A percentile compares a stretch with the other conserved stretches of the same genome.
Evolutionary conservation across 2,329 filamentous ascomycete genomes (phyloP).

Genomic region (Neofusicoccum laricinum): DNA sequence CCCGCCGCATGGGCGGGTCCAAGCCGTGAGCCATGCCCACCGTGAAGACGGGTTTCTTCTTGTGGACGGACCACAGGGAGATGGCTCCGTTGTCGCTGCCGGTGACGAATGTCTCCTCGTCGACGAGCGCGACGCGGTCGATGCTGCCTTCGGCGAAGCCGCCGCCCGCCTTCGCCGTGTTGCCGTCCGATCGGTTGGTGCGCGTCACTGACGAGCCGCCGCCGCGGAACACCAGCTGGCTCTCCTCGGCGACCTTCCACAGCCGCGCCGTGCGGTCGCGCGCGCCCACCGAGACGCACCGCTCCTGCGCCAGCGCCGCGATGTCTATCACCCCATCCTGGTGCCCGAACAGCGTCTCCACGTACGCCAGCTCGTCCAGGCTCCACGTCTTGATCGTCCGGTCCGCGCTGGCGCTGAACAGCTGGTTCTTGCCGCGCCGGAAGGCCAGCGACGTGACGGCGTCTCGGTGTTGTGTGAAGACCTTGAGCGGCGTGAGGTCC

Average conservation of each 20-base stretch:
- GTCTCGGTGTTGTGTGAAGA: slow-evolving; percentile 90
- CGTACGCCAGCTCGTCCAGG: slow-evolving; percentile 84
- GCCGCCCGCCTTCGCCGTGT: slow-evolving; percentile 26
- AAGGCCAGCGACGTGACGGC: slow-evolving; percentile 83
- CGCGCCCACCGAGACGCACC: slow-evolving; percentile 86
- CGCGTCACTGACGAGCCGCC: slow-evolving; percentile 53
- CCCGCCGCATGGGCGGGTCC: slow-evolving; percentile 66
- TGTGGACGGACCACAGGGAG: slow-evolving; percentile 82
- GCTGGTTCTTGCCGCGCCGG: slow-evolving; percentile 78
- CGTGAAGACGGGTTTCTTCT: slow-evolving; percentile 90
- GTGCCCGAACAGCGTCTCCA: slow-evolving; percentile 95
- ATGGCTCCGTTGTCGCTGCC: slow-evolving; percentile 88
- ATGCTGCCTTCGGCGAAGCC: slow-evolving; percentile 74
- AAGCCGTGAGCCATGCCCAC: slow-evolving; percentile 80
- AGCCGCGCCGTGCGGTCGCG: slow-evolving; percentile 86
- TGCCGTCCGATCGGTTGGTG: slow-evolving; percentile 35
- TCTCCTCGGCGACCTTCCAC: slow-evolving; percentile 96
- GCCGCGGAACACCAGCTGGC: slow-evolving; percentile 90
- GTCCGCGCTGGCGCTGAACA: slow-evolving; percentile 89
- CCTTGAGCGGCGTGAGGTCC: slow-evolving; percentile 72
- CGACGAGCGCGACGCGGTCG: slow-evolving; percentile 87
- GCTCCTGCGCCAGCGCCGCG: slow-evolving; percentile 72
- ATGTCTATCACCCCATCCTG: slow-evolving; percentile 87
- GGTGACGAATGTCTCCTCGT: slow-evolving; percentile 84
- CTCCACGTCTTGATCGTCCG: slow-evolving; percentile 95